phyloP scores from a whole-genome alignment of 2,329 filamentous ascomycete genomes.

The Penicillium sp. region DNA sequence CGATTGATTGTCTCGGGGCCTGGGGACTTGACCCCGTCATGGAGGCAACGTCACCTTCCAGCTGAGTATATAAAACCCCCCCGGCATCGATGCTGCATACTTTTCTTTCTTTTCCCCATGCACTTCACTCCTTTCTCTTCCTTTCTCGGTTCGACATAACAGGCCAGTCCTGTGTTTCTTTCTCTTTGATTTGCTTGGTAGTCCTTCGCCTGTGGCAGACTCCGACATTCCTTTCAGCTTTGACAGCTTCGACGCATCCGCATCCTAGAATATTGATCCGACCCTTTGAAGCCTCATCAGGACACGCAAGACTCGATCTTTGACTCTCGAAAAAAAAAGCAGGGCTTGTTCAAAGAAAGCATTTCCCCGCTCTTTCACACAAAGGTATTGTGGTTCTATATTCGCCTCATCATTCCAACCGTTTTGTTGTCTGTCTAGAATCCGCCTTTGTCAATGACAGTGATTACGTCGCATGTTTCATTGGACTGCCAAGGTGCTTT shows the following conservation, averaged over 20 bases:
- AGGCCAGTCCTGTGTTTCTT: slow-evolving; percentile 39
- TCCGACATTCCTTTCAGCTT: slow-evolving; percentile 27
- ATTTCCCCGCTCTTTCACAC: slow-evolving; percentile 9
- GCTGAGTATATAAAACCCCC: slow-evolving; percentile 22
- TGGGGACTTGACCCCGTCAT: not conserved
- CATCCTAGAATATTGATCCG: not conserved
- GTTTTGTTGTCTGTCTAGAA: not conserved
- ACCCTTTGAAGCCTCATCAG: not conserved
- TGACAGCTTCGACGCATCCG: not conserved
- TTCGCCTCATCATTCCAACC: slow-evolving; percentile 1
- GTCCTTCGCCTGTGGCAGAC: slow-evolving; percentile 35
- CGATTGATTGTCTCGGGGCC: slow-evolving; percentile 16
- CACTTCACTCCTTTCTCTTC: slow-evolving; percentile 24
- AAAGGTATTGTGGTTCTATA: slow-evolving; percentile 28
- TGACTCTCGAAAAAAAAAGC: not conserved
- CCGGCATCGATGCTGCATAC: slow-evolving; percentile 13
- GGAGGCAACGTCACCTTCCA: not conserved
- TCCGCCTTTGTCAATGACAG: not conserved
- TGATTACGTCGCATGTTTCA: not conserved
- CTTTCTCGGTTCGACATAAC: slow-evolving; percentile 26
- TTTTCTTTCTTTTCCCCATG: slow-evolving; percentile 16
- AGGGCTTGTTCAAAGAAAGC: slow-evolving; percentile 11
- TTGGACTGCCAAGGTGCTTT: not conserved
- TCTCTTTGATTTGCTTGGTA: slow-evolving; percentile 29
- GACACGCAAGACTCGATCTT: not conserved